These are phyloP conservation scores for Cymbopogon citratus DNA, from an alignment of 176 grass and related monocot species.

Conservation along the genomic window DNA sequence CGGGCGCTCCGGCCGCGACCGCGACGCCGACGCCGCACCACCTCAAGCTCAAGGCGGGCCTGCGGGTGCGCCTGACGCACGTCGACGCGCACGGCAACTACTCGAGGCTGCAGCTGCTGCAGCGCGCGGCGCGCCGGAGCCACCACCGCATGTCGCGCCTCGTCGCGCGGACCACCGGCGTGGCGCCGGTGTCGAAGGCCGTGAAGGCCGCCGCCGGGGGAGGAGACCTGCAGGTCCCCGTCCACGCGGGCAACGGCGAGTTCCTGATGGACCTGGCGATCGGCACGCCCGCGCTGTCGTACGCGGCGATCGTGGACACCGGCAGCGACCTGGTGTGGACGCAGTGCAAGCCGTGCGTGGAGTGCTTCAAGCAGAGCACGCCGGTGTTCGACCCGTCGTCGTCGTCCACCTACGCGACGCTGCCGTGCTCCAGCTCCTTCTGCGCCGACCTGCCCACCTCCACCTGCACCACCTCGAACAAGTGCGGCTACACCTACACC, in stretches of 20 bases:
- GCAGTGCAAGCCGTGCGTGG: slow-evolving; percentile 69
- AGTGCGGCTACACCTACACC: slow-evolving; percentile 50
- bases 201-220: not conserved
- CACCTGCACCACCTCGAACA: slow-evolving; percentile 16
- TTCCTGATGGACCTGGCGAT: slow-evolving; percentile 71
- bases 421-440: slow-evolving; percentile 42
- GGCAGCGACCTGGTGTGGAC: slow-evolving; percentile 87
- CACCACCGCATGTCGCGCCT: slow-evolving; percentile 56
- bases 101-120: slow-evolving; percentile 52
- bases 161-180: slow-evolving; percentile 35
- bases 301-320: slow-evolving; percentile 71
- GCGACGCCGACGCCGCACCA: not conserved
- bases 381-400: slow-evolving; percentile 54
- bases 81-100: slow-evolving; percentile 71
- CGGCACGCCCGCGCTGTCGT: slow-evolving; percentile 48
- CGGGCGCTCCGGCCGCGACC: slow-evolving; percentile 1
- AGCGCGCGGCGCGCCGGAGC: slow-evolving; percentile 60
- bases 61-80: slow-evolving; percentile 59
- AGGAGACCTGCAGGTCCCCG: slow-evolving; percentile 33
- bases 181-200: not conserved
- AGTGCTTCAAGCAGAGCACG: slow-evolving; percentile 53
- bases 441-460: slow-evolving; percentile 50
- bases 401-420: slow-evolving; percentile 56
- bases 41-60: not conserved
- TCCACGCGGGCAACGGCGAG: slow-evolving; percentile 52